Evolutionary conservation across 2,329 filamentous ascomycete species (phyloP), one percentile per base, ranked within the genome.

Genomic region (Pseudogymnoascus sp.): DNA sequence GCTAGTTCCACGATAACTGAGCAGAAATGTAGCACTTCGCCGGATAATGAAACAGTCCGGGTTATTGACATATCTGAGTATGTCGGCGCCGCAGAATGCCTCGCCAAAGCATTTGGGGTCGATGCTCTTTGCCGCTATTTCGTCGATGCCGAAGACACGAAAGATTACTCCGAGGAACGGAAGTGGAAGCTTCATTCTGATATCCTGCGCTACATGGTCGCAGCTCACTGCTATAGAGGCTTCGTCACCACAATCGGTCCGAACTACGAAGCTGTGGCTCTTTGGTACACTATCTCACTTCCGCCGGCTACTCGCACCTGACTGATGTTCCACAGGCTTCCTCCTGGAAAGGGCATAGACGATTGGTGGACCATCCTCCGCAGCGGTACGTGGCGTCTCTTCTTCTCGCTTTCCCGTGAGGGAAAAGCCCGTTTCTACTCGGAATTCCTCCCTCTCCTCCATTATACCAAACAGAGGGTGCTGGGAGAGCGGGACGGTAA

Each of bases 81-180:
- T 78, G 86, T 86, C 72, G 83, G 86, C 72, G 90, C 89, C 33
- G 89, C 87, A 25, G 78, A 83, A 37, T 87, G 87, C 70, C 83
- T 96, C 68, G 88, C 90, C 55, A 85, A 91, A 72, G 88, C 90
- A 66, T 95, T 96, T 77, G 86, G 83, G 63, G 79, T 86, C 65
- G 90, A 95, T 74, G 84, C 89, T 63, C 82, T 91, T 66, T 86
- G 87, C 65, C 81, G 83, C 73, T 95, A 93, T 76, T 86, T 91
- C 70, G 80, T 93, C 69, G 84, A 90, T 71, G 85, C 86, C 52
- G 85, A 88, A 64, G 88, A 91, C 72, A 83, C 85, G 76, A 80
- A 79, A 65, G 74, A 80, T 65, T 83, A 83, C 76, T 81, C 84
- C 58, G 80, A 85, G 70, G 84, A 90, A 74, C 79, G 86, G 71